A percentile compares a stretch with the other conserved stretches of the same genome.
Conservation (phyloP, 768 basidiomycete genomes). For the Boletus sensibilis region DNA sequence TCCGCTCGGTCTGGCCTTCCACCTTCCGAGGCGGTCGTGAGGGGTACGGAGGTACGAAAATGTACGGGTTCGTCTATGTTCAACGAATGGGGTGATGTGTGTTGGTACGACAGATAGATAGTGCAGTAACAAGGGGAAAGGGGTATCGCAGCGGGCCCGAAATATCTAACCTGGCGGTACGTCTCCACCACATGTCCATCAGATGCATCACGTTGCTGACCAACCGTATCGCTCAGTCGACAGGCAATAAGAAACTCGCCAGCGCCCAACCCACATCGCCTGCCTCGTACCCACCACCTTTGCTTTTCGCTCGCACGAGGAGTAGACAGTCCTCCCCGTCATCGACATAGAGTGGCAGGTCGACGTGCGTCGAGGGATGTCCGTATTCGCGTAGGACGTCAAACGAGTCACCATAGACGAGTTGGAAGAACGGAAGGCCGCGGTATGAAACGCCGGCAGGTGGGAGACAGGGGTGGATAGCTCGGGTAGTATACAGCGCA, state of each 20-base stretch:
- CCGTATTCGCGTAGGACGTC: conserved; percentile 75
- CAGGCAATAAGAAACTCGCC: conserved; percentile 75
- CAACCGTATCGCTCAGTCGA: conserved; percentile 34
- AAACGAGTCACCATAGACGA: conserved; percentile 60
- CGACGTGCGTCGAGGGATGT: conserved; percentile 70
- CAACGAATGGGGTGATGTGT: background rate
- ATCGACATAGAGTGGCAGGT: conserved; percentile 76
- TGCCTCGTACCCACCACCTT: conserved; percentile 22
- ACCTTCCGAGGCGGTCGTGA: conserved; percentile 5
- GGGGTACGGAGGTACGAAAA: background rate
- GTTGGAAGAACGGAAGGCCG: conserved; percentile 72
- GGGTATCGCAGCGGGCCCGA: conserved; percentile 17
- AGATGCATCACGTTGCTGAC: conserved; percentile 2
- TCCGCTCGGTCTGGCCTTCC: conserved; percentile 3
- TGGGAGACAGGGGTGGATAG: conserved; percentile 67
- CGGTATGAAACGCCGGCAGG: conserved; percentile 65
- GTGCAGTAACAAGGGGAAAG: background rate
- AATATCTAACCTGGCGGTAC: conserved; percentile 3
- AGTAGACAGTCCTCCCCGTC: conserved; percentile 76
- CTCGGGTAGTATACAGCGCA: conserved; percentile 64
- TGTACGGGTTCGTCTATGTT: background rate
- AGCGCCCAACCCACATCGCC: conserved; percentile 75
- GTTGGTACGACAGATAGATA: conserved; percentile 14
- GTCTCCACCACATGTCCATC: conserved; percentile 3
- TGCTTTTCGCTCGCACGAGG: conserved; percentile 54